Conservation (phyloP, 2,329 filamentous ascomycete species). For the Graphilbum fragrans region DNA sequence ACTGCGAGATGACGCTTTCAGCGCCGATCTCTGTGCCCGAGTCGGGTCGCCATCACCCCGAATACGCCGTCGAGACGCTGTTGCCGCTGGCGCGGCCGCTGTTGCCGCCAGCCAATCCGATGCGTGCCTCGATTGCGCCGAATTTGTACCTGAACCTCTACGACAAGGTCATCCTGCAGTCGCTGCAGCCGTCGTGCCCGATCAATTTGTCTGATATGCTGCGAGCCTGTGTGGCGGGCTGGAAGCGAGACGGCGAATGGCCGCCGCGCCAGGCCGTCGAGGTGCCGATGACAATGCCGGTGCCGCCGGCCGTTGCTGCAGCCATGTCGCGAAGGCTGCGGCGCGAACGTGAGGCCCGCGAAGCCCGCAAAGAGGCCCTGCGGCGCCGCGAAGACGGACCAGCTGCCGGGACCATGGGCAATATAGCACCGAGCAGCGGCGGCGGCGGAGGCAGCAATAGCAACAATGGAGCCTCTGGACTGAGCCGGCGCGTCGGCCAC, state of each 20-base stretch:
- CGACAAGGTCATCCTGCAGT: slow-evolving; percentile 73
- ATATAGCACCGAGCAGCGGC: no score
- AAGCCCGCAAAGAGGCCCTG: not conserved
- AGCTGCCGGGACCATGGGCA: not conserved
- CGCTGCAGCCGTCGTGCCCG: slow-evolving; percentile 71
- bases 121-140: slow-evolving; percentile 66
- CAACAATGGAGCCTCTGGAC: no score
- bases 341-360: not conserved
- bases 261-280: slow-evolving; percentile 40
- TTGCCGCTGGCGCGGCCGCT: slow-evolving; percentile 64
- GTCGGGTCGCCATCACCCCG: slow-evolving; percentile 4
- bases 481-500: no score
- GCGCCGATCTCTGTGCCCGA: no score
- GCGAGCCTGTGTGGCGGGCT: slow-evolving; percentile 70
- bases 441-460: no score
- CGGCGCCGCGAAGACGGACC: not conserved
- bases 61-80: slow-evolving; percentile 45
- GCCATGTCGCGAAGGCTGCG: not conserved
- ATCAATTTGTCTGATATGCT: slow-evolving; percentile 79
- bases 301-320: not conserved
- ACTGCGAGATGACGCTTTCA: not conserved
- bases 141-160: slow-evolving; percentile 72
- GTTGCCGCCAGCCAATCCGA: slow-evolving; percentile 59
- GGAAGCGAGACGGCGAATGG: slow-evolving; percentile 92
- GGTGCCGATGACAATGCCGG: not conserved